Evolutionary conservation across 257 asterid species (phyloP), one percentile per base, ranked within the genome.

Genomic region (Solanum paucissectum): DNA sequence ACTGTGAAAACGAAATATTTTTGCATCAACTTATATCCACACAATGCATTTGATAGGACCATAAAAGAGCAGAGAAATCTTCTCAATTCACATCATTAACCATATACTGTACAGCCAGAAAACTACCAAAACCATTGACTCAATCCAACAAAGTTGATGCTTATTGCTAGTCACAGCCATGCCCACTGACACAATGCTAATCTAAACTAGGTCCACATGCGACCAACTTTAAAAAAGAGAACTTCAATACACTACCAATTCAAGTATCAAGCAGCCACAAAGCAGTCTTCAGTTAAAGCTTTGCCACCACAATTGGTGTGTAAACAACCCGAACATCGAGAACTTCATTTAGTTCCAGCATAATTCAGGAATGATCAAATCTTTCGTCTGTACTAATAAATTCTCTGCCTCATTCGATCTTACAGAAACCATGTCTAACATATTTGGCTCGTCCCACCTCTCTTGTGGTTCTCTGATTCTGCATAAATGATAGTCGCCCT

Each of bases 101-200:
- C 86, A 49, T 82, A 82, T 52, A 49, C 86, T 82, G 86, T 82
- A 82, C 86, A 82, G 36, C 64, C 18, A 82, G n/a, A 81, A 81
- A 27, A 82, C 44, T 82, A 33, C 69, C 40, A 52, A 29, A 82
- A 82, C 71, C 69, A 82, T 7, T 1, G 69, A 33, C 86, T 82
- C 86, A 32, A 49, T 49, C 40, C 44, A 82, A 82, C 86, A 81
- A 9, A 27, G 44, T 82, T 32, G 86, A 82, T 49, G 44, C 44
- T 82, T 82, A 82, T 82, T 82, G 37, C 69, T 66, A 82, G 44
- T n/a, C 66, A 82, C 71, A 82, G 42, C 44, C 71, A 82, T 82
- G 69, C 36, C 85, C 85, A 29, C 85, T 46, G 85, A 81, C 85
- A 81, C 85, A 9, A 79, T 82, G 44, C 71, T 82, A 49, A 49